A percentile compares a stretch with the other conserved stretches of the same genome.
phyloP scores from a whole-genome alignment of 228 moss, liverwort and hornwort species.

The Sphagnum magellanicum region DNA sequence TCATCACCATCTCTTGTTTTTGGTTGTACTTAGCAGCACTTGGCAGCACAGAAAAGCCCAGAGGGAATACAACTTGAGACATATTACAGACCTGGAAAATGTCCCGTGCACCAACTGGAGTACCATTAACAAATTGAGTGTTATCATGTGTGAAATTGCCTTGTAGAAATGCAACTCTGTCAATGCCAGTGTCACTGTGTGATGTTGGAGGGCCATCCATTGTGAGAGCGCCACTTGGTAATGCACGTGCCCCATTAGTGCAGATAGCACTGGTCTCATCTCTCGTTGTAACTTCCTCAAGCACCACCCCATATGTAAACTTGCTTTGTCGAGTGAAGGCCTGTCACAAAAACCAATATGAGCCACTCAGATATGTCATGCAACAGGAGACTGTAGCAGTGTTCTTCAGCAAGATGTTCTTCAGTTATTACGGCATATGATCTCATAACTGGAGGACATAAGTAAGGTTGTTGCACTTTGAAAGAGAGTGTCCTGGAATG shows the following conservation, averaged over 20 bases:
- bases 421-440: too few species aligned
- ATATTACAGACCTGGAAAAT: slow-evolving; percentile 50
- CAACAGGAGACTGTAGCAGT: too few species aligned
- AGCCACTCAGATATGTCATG: too few species aligned
- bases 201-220: slow-evolving; percentile 84
- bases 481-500: background rate
- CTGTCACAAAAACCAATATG: slow-evolving; percentile 11
- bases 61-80: background rate
- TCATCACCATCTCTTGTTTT: too few species aligned
- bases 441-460: too few species aligned
- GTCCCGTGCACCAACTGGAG: slow-evolving; percentile 76
- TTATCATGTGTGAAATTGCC: slow-evolving; percentile 89
- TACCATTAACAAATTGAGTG: slow-evolving; percentile 79
- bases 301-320: slow-evolving; percentile 80
- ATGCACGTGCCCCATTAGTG: slow-evolving; percentile 72
- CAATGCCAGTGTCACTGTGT: slow-evolving; percentile 82
- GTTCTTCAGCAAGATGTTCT: too few species aligned
- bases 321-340: slow-evolving; percentile 84
- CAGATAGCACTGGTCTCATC: slow-evolving; percentile 93
- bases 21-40: background rate
- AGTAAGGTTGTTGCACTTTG: too few species aligned
- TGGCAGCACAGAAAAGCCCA: background rate
- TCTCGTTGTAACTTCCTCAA: slow-evolving; percentile 89
- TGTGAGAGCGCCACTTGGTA: slow-evolving; percentile 72
- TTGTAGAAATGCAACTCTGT: slow-evolving; percentile 79